Conservation (phyloP, 768 basidiomycete species). For the Lyophyllum shimeji region DNA sequence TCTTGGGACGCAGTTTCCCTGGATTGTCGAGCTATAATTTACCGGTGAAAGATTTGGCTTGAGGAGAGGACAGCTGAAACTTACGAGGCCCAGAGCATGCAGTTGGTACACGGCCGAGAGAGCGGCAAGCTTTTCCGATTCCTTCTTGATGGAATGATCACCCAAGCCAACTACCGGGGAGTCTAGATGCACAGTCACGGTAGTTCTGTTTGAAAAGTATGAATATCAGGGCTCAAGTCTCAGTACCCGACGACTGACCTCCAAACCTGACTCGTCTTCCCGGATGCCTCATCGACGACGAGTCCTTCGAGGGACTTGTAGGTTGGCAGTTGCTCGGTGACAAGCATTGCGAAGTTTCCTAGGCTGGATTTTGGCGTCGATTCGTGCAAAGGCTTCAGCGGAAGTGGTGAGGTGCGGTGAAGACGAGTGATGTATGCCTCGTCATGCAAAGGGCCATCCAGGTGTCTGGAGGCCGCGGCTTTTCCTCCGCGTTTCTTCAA, state of each 20-base stretch:
- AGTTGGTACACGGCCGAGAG: conserved; percentile 75
- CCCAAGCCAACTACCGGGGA: conserved; percentile 58
- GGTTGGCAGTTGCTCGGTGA: conserved; percentile 26
- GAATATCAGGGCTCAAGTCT: background rate
- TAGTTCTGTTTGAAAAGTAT: conserved; percentile 31
- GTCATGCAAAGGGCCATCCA: conserved; percentile 36
- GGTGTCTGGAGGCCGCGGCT: conserved; percentile 3
- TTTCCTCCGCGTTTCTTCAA: conserved; percentile 12
- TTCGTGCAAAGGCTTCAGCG: conserved; percentile 31
- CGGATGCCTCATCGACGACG: conserved; percentile 20
- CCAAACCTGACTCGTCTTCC: conserved; percentile 30
- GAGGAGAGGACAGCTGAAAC: conserved; percentile 24
- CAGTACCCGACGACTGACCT: conserved; percentile 36
- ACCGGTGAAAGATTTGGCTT: background rate
- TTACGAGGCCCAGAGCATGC: conserved; percentile 58
- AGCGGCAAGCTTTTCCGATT: conserved; percentile 75
- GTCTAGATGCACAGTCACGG: conserved; percentile 36
- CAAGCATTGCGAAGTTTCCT: conserved; percentile 37
- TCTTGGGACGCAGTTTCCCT: conserved; percentile 25
- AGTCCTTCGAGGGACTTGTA: conserved; percentile 33
- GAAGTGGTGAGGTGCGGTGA: conserved; percentile 28
- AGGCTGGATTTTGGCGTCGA: conserved; percentile 38
- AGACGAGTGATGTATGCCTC: conserved; percentile 31
- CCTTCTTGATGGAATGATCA: conserved; percentile 55
- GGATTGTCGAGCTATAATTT: conserved; percentile 37